Conservation (phyloP, 352 stramenopile genomes). For the Sclerospora graminicola region DNA sequence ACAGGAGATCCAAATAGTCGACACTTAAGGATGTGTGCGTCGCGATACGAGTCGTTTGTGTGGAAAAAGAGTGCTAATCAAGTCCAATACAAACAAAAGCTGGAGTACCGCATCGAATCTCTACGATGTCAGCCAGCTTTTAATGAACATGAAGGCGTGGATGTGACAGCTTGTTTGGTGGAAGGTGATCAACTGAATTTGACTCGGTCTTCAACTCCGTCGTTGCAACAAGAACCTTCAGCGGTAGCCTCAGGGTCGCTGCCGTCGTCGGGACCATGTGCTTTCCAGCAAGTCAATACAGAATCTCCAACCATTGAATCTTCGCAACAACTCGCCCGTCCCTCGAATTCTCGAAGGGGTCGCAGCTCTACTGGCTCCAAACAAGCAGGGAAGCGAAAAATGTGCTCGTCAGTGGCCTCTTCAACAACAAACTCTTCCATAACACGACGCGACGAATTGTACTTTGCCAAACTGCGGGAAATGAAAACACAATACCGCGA, state of each 20-base stretch:
- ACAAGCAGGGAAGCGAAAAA: slow-evolving; percentile 20
- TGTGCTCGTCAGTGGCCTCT: slow-evolving; percentile 8
- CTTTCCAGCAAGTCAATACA: slow-evolving; percentile 7
- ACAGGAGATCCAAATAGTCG: slow-evolving; percentile 36
- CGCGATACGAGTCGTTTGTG: slow-evolving; percentile 59
- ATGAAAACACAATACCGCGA: slow-evolving; percentile 75
- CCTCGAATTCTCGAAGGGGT: slow-evolving; percentile 5
- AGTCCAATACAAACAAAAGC: slow-evolving; percentile 59
- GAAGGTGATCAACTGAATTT: slow-evolving; percentile 20
- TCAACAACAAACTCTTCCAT: slow-evolving; percentile 1
- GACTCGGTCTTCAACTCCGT: slow-evolving; percentile 7
- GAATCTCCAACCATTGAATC: slow-evolving; percentile 1
- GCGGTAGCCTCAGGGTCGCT: not conserved
- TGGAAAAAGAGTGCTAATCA: slow-evolving; percentile 60
- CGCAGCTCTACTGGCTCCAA: slow-evolving; percentile 11
- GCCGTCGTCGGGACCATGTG: slow-evolving; percentile 6
- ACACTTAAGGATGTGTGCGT: slow-evolving; percentile 50
- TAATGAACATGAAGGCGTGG: slow-evolving; percentile 15
- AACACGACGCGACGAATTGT: slow-evolving; percentile 35
- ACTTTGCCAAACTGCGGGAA: slow-evolving; percentile 52
- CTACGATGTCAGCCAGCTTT: slow-evolving; percentile 42
- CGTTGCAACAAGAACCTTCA: slow-evolving; percentile 5
- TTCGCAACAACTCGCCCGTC: slow-evolving; percentile 4
- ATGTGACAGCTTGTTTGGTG: slow-evolving; percentile 12
- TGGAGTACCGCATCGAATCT: slow-evolving; percentile 56